phyloP scores from a whole-genome alignment of 345 rosid species.

The Eucalyptus marginata region DNA sequence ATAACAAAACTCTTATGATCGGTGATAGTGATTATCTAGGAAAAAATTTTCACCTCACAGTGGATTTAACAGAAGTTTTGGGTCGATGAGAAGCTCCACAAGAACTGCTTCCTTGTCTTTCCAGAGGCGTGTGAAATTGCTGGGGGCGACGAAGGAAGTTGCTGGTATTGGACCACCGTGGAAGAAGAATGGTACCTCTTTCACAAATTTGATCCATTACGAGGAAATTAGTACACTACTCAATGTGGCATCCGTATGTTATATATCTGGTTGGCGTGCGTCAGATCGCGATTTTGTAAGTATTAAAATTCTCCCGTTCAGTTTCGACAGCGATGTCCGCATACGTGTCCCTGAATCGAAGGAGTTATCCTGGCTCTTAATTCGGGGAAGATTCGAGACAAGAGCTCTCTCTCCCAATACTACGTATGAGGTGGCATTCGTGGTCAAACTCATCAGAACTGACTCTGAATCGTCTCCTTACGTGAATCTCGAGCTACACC shows the following conservation, averaged over 20 bases:
- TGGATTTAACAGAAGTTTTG: not conserved
- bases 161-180: not conserved
- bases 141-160: too few species aligned
- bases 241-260: accelerated
- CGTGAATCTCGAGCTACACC: accelerated
- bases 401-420: not conserved
- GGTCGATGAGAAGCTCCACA: not conserved
- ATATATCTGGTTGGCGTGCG: not conserved
- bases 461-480: accelerated
- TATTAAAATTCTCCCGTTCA: not conserved
- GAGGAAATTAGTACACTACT: not conserved
- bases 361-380: not conserved
- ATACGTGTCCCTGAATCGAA: accelerated
- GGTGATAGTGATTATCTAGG: too few species aligned
- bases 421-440: accelerated
- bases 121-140: accelerated
- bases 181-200: not conserved
- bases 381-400: not conserved
- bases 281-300: accelerated
- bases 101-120: not conserved
- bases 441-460: accelerated
- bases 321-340: accelerated
- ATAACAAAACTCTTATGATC: too few species aligned
- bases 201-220: not conserved
- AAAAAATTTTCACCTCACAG: too few species aligned